Percentiles rank a stretch among this genome's conserved stretches.
Evolutionary conservation across 495 filamentous ascomycete genomes (phyloP).

Genomic region (Xeromyces bisporus): DNA sequence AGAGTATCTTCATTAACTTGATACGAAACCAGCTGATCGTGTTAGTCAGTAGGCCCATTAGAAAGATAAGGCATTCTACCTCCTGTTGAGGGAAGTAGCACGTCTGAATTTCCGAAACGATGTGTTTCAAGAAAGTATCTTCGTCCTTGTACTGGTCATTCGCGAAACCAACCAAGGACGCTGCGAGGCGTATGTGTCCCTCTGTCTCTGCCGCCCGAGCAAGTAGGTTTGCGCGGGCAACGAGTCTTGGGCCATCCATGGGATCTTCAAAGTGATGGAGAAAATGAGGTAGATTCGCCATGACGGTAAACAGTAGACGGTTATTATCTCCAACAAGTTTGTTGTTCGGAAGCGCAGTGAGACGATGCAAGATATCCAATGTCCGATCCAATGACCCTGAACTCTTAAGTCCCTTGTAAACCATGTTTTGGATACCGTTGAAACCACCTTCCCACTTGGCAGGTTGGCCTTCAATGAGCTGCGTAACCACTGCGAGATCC

Average conservation of each 20-base stretch:
- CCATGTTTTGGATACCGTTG: slow-evolving; percentile 66
- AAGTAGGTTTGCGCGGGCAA: slow-evolving; percentile 49
- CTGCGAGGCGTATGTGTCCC: slow-evolving; percentile 25
- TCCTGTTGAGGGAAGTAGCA: slow-evolving; percentile 75
- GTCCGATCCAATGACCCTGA: slow-evolving; percentile 60
- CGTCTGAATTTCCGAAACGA: slow-evolving; percentile 57
- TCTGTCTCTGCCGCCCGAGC: slow-evolving; percentile 57
- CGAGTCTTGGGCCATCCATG: slow-evolving; percentile 33
- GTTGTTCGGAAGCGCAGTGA: slow-evolving; percentile 65
- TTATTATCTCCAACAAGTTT: slow-evolving; percentile 65
- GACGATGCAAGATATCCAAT: slow-evolving; percentile 56
- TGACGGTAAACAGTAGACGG: slow-evolving; percentile 62
- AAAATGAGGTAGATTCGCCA: slow-evolving; percentile 85
- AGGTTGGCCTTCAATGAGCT: slow-evolving; percentile 62
- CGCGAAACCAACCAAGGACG: slow-evolving; percentile 50
- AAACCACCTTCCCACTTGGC: slow-evolving; percentile 80
- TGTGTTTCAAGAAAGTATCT: slow-evolving; percentile 61
- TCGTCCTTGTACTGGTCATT: slow-evolving; percentile 48
- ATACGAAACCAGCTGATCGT: slow-evolving; percentile 74
- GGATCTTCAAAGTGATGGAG: slow-evolving; percentile 59
- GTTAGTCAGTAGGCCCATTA: slow-evolving; percentile 87
- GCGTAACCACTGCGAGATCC: slow-evolving; percentile 44
- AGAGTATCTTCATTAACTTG: slow-evolving; percentile 79
- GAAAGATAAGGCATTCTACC: slow-evolving; percentile 66
- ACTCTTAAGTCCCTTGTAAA: slow-evolving; percentile 89